These are phyloP conservation scores for Claviceps spartinae DNA, from an alignment of 2,329 filamentous ascomycete genomes.

Conservation along the genomic window DNA sequence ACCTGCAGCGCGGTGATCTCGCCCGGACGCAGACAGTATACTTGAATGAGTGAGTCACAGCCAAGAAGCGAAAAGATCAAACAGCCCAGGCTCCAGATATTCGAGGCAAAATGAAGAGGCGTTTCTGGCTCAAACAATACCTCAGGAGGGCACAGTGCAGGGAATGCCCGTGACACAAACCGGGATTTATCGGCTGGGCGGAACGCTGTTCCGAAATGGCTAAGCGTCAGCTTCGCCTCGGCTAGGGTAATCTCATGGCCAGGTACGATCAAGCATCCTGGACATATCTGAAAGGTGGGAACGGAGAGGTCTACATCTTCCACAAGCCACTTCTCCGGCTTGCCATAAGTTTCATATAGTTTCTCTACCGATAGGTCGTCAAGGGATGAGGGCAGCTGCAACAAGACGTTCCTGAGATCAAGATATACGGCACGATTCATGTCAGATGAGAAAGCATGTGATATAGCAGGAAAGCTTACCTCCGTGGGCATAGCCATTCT, in stretches of 20 bases:
- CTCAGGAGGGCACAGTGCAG: background rate
- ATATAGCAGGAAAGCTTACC: no score
- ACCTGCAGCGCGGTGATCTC: no score
- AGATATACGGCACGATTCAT: conserved; percentile 11
- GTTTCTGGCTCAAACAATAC: no score
- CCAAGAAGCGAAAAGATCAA: no score
- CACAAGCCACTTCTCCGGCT: conserved; percentile 12
- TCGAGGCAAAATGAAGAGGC: no score
- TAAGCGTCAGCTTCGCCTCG: background rate
- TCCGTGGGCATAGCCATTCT: no score
- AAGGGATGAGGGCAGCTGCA: conserved; percentile 12
- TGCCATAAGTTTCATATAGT: conserved; percentile 10
- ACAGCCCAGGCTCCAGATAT: no score
- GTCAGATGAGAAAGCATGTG: background rate
- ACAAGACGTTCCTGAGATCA: conserved; percentile 21
- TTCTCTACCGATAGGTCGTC: conserved; percentile 12
- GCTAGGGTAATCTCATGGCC: background rate
- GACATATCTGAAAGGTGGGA: conserved; percentile 3
- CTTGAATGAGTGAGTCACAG: no score
- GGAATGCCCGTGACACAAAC: background rate
- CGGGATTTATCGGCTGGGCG: background rate
- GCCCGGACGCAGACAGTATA: no score
- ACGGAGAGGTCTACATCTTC: conserved; percentile 1
- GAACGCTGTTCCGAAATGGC: no score
- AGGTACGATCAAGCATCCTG: background rate